Conservation (phyloP, 768 basidiomycete species). For the Lentinula sp. region DNA sequence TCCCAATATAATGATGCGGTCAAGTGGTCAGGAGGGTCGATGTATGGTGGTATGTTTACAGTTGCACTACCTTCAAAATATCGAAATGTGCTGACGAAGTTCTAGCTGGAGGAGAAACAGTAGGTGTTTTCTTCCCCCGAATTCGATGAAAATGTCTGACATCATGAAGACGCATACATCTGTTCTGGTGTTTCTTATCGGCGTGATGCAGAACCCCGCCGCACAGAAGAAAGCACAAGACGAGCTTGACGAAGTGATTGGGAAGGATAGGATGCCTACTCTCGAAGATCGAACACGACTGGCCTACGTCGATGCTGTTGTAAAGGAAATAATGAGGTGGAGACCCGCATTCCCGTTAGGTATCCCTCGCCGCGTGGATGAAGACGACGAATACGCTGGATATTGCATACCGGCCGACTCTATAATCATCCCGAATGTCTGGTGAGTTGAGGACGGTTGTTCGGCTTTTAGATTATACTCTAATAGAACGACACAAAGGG, state of each 20-base stretch:
- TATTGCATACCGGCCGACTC: conserved; percentile 3
- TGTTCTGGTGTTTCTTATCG: conserved; percentile 11
- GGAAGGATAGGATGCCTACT: conserved; percentile 6
- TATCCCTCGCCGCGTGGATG: background rate
- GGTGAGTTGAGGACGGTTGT: conserved; percentile 13
- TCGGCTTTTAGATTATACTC: background rate
- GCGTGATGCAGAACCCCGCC: conserved; percentile 12
- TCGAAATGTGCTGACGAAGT: conserved; percentile 7
- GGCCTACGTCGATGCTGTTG: conserved; percentile 11
- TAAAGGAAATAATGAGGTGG: conserved; percentile 13
- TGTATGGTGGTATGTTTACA: conserved; percentile 14
- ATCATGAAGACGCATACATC: conserved; percentile 7
- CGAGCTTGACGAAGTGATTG: conserved; percentile 15
- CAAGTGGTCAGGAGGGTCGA: conserved; percentile 11
- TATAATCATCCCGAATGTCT: conserved; percentile 6
- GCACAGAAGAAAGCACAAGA: conserved; percentile 11
- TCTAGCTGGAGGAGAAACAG: conserved; percentile 13
- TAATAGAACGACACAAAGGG: background rate
- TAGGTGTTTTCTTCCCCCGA: background rate
- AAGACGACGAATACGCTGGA: conserved; percentile 5
- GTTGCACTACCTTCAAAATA: background rate
- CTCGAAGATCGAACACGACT: conserved; percentile 7
- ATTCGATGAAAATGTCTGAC: background rate
- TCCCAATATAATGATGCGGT: background rate
- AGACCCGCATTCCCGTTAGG: conserved; percentile 2